These are phyloP conservation scores for Talaromyces sp. DNA, from an alignment of 2,329 filamentous ascomycete genomes.

Conservation along the genomic window DNA sequence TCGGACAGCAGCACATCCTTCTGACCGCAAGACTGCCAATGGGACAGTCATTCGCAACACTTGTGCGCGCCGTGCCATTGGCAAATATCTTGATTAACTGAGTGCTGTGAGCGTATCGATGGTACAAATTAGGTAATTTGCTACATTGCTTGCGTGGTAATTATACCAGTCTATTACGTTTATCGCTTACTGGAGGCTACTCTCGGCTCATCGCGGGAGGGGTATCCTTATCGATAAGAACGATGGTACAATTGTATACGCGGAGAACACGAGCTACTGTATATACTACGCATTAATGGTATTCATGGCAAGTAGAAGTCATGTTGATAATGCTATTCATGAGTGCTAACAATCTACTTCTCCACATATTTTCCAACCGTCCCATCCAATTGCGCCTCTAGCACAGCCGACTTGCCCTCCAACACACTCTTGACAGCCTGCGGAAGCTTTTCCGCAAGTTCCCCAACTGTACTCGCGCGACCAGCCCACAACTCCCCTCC, in stretches of 20 bases:
- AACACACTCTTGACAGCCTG: constrained; percentile 60
- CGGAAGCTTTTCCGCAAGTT: constrained; percentile 54
- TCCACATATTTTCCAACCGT: constrained; percentile 52
- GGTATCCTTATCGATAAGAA: constrained; percentile 8
- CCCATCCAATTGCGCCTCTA: constrained; percentile 60
- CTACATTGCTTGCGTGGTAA: neutral
- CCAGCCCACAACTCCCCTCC: constrained; percentile 62
- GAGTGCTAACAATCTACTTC: neutral
- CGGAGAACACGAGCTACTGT: too few species aligned
- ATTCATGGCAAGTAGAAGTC: neutral
- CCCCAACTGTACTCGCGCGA: constrained; percentile 54
- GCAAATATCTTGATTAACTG: neutral
- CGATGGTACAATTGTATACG: neutral
- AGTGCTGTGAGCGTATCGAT: neutral
- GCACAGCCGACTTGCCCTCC: constrained; percentile 56
- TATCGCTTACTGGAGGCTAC: constrained; percentile 2
- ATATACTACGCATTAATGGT: too few species aligned
- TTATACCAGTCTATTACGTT: neutral
- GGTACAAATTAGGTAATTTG: neutral
- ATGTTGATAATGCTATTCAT: neutral
- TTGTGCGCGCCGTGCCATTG: neutral
- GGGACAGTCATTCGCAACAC: neutral
- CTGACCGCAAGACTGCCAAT: neutral
- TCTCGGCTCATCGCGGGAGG: neutral
- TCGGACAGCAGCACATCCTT: neutral